phyloP scores from a whole-genome alignment of 805 yeast genomes.

The Candida tammaniensis region DNA sequence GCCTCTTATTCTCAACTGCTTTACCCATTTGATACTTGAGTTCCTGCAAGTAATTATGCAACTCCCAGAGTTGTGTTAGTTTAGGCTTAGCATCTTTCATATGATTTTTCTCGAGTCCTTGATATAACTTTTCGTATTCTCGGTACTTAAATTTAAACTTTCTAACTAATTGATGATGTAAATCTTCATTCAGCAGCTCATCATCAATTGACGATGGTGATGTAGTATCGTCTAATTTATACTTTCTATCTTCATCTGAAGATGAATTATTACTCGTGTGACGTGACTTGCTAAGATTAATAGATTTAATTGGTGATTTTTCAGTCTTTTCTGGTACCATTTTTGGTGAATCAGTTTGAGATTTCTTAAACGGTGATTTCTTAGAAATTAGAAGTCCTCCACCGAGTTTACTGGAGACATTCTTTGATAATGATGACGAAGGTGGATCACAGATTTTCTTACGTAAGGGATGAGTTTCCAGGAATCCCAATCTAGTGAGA shows the following conservation, averaged over 20 bases:
- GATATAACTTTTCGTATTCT: slow-evolving; percentile 49
- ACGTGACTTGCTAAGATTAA: no score
- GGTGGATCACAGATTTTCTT: slow-evolving; percentile 25
- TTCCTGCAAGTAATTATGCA: slow-evolving; percentile 50
- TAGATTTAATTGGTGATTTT: slow-evolving; percentile 10
- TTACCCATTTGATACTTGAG: slow-evolving; percentile 61
- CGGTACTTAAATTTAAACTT: slow-evolving; percentile 47
- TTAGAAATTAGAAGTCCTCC: slow-evolving; percentile 17
- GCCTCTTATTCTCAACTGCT: slow-evolving; percentile 26
- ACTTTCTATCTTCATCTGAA: slow-evolving; percentile 12
- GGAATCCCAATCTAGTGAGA: slow-evolving; percentile 39
- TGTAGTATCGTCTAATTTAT: slow-evolving; percentile 21
- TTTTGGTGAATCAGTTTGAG: slow-evolving; percentile 18
- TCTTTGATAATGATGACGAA: slow-evolving; percentile 2
- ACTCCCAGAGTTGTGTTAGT: slow-evolving; percentile 40
- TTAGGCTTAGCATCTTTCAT: slow-evolving; percentile 16
- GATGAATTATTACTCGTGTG: no score
- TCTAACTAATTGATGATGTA: slow-evolving; percentile 38
- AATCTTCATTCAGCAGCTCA: slow-evolving; percentile 13
- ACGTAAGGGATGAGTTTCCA: slow-evolving; percentile 43
- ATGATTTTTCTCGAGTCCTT: slow-evolving; percentile 15
- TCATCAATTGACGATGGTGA: slow-evolving; percentile 37
- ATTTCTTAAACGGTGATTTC: slow-evolving; percentile 13
- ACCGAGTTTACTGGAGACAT: slow-evolving; percentile 19
- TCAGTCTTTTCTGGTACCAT: slow-evolving; percentile 6